A percentile compares a stretch with the other conserved stretches of the same genome.
Conservation (phyloP, 2,329 filamentous ascomycete genomes). For the Calonectria crousiana region DNA sequence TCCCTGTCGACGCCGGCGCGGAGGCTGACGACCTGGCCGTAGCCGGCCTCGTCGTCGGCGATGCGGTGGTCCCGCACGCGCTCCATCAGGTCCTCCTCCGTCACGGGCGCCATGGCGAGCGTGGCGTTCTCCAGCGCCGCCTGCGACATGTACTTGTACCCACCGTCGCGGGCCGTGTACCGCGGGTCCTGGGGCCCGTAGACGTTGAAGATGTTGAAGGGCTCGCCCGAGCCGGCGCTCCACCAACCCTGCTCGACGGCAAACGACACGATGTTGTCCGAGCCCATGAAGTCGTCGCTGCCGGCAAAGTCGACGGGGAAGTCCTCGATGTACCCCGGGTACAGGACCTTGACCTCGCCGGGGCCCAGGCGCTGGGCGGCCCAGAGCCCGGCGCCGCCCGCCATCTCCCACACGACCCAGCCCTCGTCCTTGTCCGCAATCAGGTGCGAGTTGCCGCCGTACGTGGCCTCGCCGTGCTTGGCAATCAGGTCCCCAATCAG, state of each 20-base stretch:
- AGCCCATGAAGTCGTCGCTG: slow-evolving; percentile 30
- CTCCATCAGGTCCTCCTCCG: slow-evolving; percentile 38
- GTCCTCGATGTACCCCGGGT: slow-evolving; percentile 39
- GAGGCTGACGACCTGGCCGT: slow-evolving; percentile 38
- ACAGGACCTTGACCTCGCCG: slow-evolving; percentile 37
- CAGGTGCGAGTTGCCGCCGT: slow-evolving; percentile 40
- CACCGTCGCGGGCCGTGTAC: slow-evolving; percentile 39
- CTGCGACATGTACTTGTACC: slow-evolving; percentile 43
- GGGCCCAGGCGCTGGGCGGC: slow-evolving; percentile 39
- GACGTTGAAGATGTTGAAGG: slow-evolving; percentile 39
- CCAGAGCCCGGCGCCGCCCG: slow-evolving; percentile 38
- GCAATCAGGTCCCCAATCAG: slow-evolving; percentile 35
- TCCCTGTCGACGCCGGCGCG: slow-evolving; percentile 29
- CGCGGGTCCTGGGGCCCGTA: slow-evolving; percentile 38
- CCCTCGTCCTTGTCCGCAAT: slow-evolving; percentile 40
- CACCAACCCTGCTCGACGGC: slow-evolving; percentile 40
- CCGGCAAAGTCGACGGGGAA: slow-evolving; percentile 33
- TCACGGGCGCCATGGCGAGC: slow-evolving; percentile 35
- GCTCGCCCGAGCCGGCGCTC: slow-evolving; percentile 33
- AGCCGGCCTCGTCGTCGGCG: slow-evolving; percentile 39
- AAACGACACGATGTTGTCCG: slow-evolving; percentile 39
- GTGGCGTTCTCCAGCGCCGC: slow-evolving; percentile 37
- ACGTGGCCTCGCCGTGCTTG: slow-evolving; percentile 37
- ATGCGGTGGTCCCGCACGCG: slow-evolving; percentile 38
- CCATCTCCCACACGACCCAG: slow-evolving; percentile 43